These are phyloP conservation scores for Nasturtium officinale DNA, from an alignment of 345 rosid species.

Conservation along the genomic window DNA sequence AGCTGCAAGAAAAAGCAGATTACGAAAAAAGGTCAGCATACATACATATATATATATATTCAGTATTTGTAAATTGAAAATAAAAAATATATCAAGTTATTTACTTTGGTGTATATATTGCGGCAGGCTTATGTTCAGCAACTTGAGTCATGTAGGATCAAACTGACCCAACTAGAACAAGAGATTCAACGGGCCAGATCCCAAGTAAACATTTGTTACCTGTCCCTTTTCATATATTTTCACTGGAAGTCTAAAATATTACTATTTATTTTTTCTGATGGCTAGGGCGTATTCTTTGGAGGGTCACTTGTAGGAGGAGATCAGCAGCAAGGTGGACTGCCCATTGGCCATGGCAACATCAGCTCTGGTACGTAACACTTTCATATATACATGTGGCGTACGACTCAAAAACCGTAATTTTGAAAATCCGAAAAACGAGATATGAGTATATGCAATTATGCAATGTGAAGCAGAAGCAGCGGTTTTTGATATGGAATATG, in stretches of 20 bases:
- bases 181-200: conserved; percentile 89
- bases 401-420: background rate
- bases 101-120: conserved; percentile 6
- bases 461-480: conserved; percentile 62
- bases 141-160: conserved; percentile 91
- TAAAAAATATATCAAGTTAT: background rate
- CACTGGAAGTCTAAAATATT: background rate
- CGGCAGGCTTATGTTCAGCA: conserved; percentile 96
- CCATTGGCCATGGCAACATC: conserved; percentile 54
- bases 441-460: conserved; percentile 16
- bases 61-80: conserved; percentile 7
- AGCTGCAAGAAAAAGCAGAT: conserved; percentile 98
- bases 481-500: conserved; percentile 82
- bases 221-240: background rate
- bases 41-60: background rate
- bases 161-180: conserved; percentile 88
- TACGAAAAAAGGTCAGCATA: conserved; percentile 74
- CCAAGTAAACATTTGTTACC: conserved; percentile 53
- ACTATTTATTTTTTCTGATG: conserved; percentile 17
- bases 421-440: background rate
- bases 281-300: conserved; percentile 77
- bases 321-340: conserved; percentile 60
- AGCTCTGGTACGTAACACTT: conserved; percentile 60
- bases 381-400: background rate
- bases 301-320: conserved; percentile 66